Evolutionary conservation across 1,284 basidiomycete genomes (phyloP).

Genomic region (Ustilago xerochloae): DNA sequence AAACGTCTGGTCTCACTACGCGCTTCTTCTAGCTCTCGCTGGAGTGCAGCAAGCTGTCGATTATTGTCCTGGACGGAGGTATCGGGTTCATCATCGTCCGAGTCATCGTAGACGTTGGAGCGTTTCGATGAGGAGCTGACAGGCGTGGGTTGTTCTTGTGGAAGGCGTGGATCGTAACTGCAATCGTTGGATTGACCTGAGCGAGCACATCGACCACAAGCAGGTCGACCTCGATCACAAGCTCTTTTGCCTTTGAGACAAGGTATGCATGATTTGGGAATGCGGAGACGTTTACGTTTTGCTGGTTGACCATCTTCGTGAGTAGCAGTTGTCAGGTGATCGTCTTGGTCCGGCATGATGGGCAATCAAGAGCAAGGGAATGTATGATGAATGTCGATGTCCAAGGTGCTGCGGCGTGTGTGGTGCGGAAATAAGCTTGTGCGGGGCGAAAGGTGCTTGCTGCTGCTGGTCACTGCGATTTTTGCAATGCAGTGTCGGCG

Average conservation of each 20-base stretch:
- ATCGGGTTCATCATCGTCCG: constrained; percentile 21
- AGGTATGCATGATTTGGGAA: constrained; percentile 49
- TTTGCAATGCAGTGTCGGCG: too few relatives aligned
- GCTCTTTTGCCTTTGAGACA: constrained; percentile 46
- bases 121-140: background rate
- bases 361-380: background rate
- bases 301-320: constrained; percentile 40
- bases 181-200: constrained; percentile 29
- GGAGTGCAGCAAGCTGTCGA: constrained; percentile 6
- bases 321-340: constrained; percentile 12
- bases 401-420: too few relatives aligned
- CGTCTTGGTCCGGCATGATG: constrained; percentile 10
- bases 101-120: constrained; percentile 1
- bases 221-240: constrained; percentile 43
- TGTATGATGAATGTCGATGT: too few relatives aligned
- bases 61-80: background rate
- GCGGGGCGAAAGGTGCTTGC: too few relatives aligned
- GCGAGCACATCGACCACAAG: constrained; percentile 35
- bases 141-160: constrained; percentile 16
- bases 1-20: constrained; percentile 26
- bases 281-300: constrained; percentile 47
- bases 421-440: too few relatives aligned
- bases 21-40: constrained; percentile 20
- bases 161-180: constrained; percentile 37
- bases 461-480: too few relatives aligned